Conservation (phyloP, 1,284 basidiomycete genomes). For the Irpex sp. region DNA sequence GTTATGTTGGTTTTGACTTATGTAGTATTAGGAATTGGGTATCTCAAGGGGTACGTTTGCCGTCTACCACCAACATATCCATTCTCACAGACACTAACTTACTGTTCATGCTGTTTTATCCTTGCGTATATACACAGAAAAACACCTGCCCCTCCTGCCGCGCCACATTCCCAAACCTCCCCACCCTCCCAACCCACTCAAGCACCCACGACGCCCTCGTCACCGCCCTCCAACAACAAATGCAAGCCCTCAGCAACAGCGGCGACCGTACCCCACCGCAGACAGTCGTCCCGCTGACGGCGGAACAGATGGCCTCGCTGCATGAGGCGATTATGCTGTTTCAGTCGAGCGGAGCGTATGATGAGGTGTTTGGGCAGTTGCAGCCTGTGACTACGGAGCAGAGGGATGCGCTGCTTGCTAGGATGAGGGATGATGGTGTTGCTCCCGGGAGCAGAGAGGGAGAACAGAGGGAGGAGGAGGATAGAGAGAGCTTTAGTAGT, state of each 20-base stretch:
- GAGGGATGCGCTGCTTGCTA: too few relatives aligned
- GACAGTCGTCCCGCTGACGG: neutral
- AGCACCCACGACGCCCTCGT: neutral
- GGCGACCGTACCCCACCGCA: neutral
- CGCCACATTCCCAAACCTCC: neutral
- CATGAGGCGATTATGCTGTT: slow-evolving; percentile 9
- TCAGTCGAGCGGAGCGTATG: neutral
- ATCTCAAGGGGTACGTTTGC: slow-evolving; percentile 46
- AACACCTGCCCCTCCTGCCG: neutral
- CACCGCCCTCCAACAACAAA: neutral
- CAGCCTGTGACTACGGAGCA: too few relatives aligned
- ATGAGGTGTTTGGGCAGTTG: neutral
- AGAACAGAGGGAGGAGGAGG: slow-evolving; percentile 13
- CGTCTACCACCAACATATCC: too few relatives aligned
- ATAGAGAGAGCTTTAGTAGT: neutral
- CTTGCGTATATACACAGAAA: neutral
- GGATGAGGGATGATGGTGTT: too few relatives aligned
- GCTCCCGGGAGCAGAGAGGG: neutral
- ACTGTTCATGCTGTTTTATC: too few relatives aligned
- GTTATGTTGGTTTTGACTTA: neutral
- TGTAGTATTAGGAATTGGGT: slow-evolving; percentile 65
- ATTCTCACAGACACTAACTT: too few relatives aligned
- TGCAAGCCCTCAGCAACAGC: neutral
- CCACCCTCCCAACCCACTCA: neutral
- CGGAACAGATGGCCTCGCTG: slow-evolving; percentile 9